Conservation (phyloP, 352 stramenopile genomes). For the Phytophthora constricta region DNA sequence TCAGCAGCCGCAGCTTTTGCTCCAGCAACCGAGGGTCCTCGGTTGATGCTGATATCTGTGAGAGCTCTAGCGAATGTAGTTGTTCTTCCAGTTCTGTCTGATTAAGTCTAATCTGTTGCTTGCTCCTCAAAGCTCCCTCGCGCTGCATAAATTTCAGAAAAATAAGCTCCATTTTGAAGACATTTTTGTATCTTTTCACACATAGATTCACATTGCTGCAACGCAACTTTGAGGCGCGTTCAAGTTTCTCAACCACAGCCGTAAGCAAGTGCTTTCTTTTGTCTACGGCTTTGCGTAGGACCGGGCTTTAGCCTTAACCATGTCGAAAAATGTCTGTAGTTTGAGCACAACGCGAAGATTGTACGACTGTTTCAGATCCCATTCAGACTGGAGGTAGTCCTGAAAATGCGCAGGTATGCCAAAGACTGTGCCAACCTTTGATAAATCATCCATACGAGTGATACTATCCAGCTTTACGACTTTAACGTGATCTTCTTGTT, state of each 20-base stretch:
- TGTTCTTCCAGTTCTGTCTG: constrained; percentile 77
- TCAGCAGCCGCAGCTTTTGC: constrained; percentile 76
- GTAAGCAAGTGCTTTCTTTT: constrained; percentile 72
- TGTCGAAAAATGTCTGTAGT: constrained; percentile 77
- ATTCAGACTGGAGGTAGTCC: constrained; percentile 82
- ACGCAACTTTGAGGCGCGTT: constrained; percentile 70
- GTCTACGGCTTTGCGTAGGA: constrained; percentile 53
- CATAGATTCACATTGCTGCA: constrained; percentile 85
- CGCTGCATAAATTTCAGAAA: constrained; percentile 80
- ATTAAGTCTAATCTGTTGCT: constrained; percentile 82
- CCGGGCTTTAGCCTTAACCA: constrained; percentile 60
- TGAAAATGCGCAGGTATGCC: constrained; percentile 75
- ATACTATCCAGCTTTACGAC: constrained; percentile 39
- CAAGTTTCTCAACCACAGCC: constrained; percentile 71
- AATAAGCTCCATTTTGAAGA: constrained; percentile 79
- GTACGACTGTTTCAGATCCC: constrained; percentile 79
- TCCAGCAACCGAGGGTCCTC: constrained; percentile 77
- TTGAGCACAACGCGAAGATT: constrained; percentile 82
- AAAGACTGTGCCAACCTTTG: constrained; percentile 53
- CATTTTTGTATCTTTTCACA: constrained; percentile 85
- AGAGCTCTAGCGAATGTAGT: constrained; percentile 65
- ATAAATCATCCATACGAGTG: constrained; percentile 20
- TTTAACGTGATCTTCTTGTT: no score
- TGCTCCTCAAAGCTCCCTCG: constrained; percentile 86
- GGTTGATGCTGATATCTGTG: constrained; percentile 51